These are phyloP conservation scores for Entomortierella chlamydospora DNA, from an alignment of 192 early-diverging fungal species.

Conservation along the genomic window DNA sequence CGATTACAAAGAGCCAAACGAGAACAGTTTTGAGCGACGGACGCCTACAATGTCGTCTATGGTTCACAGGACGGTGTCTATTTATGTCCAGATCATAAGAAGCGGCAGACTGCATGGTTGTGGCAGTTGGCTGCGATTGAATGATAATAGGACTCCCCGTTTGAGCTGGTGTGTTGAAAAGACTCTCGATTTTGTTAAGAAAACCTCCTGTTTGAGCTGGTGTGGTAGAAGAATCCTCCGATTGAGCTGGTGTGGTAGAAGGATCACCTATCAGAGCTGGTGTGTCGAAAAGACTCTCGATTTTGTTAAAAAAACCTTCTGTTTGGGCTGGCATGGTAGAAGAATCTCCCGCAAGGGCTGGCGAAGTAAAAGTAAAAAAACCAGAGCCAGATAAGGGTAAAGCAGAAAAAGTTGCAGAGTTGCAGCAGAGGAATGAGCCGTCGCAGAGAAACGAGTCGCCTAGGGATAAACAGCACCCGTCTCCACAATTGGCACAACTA, in stretches of 20 bases:
- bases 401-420: neutral
- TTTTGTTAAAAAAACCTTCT: too few relatives aligned
- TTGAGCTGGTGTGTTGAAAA: too few relatives aligned
- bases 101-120: neutral
- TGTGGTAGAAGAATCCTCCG: too few relatives aligned
- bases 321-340: too few relatives aligned
- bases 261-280: neutral
- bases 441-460: constrained; percentile 15
- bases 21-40: neutral
- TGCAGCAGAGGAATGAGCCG: too few relatives aligned
- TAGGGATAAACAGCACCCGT: constrained; percentile 9
- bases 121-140: neutral
- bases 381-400: neutral
- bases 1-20: neutral
- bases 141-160: neutral
- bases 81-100: neutral
- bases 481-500: constrained; percentile 5
- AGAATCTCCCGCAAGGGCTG: too few relatives aligned
- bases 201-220: too few relatives aligned
- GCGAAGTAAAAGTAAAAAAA: too few relatives aligned
- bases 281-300: neutral
- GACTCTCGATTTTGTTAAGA: too few relatives aligned
- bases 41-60: neutral
- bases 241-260: neutral
- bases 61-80: neutral